These are phyloP conservation scores for Starmerella powellii DNA, from an alignment of 805 yeast genomes.

Conservation along the genomic window DNA sequence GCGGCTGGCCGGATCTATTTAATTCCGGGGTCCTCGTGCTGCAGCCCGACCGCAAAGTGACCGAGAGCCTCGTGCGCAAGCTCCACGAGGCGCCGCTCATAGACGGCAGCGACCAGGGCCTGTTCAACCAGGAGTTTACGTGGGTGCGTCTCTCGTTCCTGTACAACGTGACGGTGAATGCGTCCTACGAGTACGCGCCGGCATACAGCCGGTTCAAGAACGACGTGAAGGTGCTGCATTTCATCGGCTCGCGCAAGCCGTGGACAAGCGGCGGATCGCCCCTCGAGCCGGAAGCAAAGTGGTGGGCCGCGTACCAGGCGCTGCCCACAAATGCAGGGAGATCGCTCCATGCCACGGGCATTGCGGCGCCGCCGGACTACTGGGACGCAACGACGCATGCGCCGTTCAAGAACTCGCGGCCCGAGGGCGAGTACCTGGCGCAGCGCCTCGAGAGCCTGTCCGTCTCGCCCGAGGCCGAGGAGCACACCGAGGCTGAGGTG, in stretches of 20 bases:
- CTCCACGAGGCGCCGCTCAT: constrained; percentile 35
- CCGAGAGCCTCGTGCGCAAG: constrained; percentile 31
- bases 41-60: constrained; percentile 40
- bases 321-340: background rate
- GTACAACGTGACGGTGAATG: constrained; percentile 63
- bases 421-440: constrained; percentile 11
- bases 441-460: background rate
- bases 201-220: constrained; percentile 45
- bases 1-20: constrained; percentile 88
- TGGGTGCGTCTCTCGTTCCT: constrained; percentile 72
- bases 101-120: constrained; percentile 91
- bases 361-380: constrained; percentile 18
- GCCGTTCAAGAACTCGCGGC: constrained; percentile 17
- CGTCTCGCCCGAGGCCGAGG: constrained; percentile 10
- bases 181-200: constrained; percentile 55
- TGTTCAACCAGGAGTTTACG: constrained; percentile 47
- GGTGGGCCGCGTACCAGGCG: constrained; percentile 8
- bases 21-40: constrained; percentile 65
- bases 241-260: constrained; percentile 32
- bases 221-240: constrained; percentile 33
- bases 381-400: constrained; percentile 22
- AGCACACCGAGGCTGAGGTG: background rate
- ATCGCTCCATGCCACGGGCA: constrained; percentile 2
- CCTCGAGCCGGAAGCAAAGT: constrained; percentile 1
- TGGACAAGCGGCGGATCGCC: constrained; percentile 23